Evolutionary conservation across 2,329 filamentous ascomycete genomes (phyloP).

Genomic region (Fusarium xyrophilum): DNA sequence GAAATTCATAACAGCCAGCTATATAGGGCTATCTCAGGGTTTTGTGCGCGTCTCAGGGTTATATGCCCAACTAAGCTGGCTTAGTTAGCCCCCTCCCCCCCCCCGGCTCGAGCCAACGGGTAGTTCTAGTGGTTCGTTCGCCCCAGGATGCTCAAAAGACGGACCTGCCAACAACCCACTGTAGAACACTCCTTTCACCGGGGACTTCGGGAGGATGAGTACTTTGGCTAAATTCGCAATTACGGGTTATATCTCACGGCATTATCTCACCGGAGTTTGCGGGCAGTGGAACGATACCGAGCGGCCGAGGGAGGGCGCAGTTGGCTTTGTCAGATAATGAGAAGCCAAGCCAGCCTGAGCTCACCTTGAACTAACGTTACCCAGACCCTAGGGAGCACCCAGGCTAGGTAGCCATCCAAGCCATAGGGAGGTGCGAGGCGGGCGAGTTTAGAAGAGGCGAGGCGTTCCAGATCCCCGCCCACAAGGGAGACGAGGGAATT

Average conservation of each 20-base stretch:
- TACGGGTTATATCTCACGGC: not conserved
- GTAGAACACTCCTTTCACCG: not conserved
- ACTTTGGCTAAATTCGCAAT: not conserved
- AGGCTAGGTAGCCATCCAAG: conserved; percentile 12
- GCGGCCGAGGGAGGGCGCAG: conserved; percentile 4
- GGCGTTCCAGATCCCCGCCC: conserved; percentile 1
- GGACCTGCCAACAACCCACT: not conserved
- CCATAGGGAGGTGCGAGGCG: conserved; percentile 28
- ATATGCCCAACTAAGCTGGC: too few relatives aligned
- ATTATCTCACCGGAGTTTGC: conserved; percentile 14
- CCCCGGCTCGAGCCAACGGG: too few relatives aligned
- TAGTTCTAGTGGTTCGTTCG: conserved; percentile 17
- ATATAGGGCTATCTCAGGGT: too few relatives aligned
- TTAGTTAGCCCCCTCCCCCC: too few relatives aligned
- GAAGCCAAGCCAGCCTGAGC: conserved; percentile 2
- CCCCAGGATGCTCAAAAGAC: not conserved
- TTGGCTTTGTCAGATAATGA: conserved; percentile 24
- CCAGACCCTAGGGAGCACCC: conserved; percentile 1
- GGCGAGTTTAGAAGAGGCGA: conserved; percentile 22
- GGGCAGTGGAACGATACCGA: conserved; percentile 20
- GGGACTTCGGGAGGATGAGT: not conserved
- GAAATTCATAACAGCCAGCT: too few relatives aligned
- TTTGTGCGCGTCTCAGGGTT: too few relatives aligned
- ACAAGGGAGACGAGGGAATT: not conserved
- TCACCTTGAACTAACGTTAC: conserved; percentile 20